Evolutionary conservation across 495 filamentous ascomycete species (phyloP).

Genomic region (Ramalina intermedia): DNA sequence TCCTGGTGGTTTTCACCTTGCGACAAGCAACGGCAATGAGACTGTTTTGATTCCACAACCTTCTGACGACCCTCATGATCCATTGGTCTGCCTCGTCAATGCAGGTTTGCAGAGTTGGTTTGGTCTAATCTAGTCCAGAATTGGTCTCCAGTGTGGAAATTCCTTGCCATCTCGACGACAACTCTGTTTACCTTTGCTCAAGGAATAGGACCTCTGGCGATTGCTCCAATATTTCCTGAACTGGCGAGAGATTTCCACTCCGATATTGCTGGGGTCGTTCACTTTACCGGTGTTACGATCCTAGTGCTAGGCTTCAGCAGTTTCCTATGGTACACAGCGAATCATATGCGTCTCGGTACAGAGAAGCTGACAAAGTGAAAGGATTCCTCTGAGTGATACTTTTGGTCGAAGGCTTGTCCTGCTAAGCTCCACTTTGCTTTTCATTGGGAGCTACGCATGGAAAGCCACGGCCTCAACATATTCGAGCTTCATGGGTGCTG

Average conservation of each 20-base stretch:
- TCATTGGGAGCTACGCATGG: conserved; percentile 41
- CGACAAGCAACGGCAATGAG: conserved; percentile 27
- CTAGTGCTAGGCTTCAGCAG: conserved; percentile 46
- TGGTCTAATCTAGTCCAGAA: conserved; percentile 16
- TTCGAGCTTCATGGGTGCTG: conserved; percentile 42
- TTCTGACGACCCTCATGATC: conserved; percentile 27
- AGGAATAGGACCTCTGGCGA: conserved; percentile 40
- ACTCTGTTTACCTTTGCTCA: conserved; percentile 37
- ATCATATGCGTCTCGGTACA: not conserved
- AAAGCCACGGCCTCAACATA: conserved; percentile 39
- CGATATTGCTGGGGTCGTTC: conserved; percentile 29
- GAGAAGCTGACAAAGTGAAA: conserved; percentile 1
- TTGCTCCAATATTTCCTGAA: conserved; percentile 41
- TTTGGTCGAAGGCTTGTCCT: conserved; percentile 43
- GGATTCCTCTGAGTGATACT: conserved; percentile 39
- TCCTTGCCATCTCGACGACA: conserved; percentile 26
- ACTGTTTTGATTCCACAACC: conserved; percentile 36
- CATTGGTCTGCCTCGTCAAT: no score
- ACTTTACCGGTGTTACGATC: conserved; percentile 41
- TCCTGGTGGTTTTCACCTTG: conserved; percentile 44
- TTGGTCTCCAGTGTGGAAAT: conserved; percentile 24
- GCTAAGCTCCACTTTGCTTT: conserved; percentile 37
- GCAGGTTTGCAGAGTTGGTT: no score
- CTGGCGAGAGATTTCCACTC: conserved; percentile 39
- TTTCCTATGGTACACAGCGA: conserved; percentile 32